Conservation (phyloP, 1,284 basidiomycete genomes). For the Cutaneotrichosporon curvatum region DNA sequence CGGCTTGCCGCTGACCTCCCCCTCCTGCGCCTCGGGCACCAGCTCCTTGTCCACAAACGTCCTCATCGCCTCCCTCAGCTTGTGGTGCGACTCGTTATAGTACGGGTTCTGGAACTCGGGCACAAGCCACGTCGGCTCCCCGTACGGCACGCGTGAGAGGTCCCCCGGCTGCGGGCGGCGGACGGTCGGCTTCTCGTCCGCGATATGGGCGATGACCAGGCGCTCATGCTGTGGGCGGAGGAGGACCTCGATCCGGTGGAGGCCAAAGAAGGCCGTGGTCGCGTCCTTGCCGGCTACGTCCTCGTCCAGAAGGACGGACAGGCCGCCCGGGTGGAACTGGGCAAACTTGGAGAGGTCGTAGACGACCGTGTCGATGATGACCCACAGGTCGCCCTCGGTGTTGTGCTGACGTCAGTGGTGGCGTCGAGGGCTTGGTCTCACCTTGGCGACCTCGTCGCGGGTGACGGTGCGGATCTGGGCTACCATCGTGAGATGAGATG, state of each 20-base stretch:
- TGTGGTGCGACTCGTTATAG: conserved; percentile 58
- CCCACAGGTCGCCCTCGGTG: conserved; percentile 68
- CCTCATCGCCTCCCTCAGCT: conserved; percentile 45
- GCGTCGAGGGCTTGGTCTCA: conserved; percentile 15
- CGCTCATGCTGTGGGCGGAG: conserved; percentile 63
- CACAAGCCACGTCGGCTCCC: conserved; percentile 75
- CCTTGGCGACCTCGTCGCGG: conserved; percentile 47
- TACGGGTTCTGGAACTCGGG: conserved; percentile 74
- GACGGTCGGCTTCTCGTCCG: conserved; percentile 56
- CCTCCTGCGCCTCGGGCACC: conserved; percentile 52
- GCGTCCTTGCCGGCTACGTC: conserved; percentile 78
- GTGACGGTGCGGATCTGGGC: conserved; percentile 11
- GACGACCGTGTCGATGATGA: conserved; percentile 75
- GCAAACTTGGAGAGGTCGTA: conserved; percentile 74
- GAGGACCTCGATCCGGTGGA: conserved; percentile 74
- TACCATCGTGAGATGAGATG: too few species aligned
- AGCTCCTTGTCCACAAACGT: conserved; percentile 55
- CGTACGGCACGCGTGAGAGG: conserved; percentile 62
- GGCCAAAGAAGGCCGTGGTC: conserved; percentile 74
- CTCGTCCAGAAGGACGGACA: conserved; percentile 64
- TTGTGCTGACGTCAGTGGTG: conserved; percentile 55
- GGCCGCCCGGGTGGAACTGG: conserved; percentile 72
- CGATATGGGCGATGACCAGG: conserved; percentile 62
- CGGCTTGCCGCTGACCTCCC: conserved; percentile 69
- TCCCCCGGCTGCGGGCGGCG: conserved; percentile 55